Conservation (phyloP, 495 filamentous ascomycete genomes). For the Aspergillus panamensis region DNA sequence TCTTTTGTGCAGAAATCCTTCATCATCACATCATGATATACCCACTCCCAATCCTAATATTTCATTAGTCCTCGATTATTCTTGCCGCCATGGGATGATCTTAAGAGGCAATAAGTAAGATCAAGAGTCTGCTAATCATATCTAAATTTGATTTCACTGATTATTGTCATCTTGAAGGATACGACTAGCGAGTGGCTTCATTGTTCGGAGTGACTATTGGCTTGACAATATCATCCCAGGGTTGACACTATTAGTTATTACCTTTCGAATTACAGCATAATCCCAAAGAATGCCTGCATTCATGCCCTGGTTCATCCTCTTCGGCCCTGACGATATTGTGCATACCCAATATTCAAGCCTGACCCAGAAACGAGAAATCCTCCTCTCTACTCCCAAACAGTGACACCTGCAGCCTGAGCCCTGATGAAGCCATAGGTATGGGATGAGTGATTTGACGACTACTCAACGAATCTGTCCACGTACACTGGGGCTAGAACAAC, state of each 20-base stretch:
- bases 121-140: neutral
- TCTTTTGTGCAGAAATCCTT: neutral
- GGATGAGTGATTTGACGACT: neutral
- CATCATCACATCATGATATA: neutral
- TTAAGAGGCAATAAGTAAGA: neutral
- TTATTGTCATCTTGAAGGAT: neutral
- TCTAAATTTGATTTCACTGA: neutral
- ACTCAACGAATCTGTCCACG: constrained; percentile 1
- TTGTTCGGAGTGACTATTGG: too few species aligned
- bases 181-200: too few species aligned
- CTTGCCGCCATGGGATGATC: neutral
- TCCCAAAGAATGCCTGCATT: too few species aligned
- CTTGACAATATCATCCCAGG: too few species aligned
- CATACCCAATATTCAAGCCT: too few species aligned
- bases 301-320: too few species aligned
- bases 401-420: neutral
- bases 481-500: neutral
- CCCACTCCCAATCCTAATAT: neutral
- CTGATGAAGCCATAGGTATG: neutral
- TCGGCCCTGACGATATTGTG: too few species aligned
- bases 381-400: neutral
- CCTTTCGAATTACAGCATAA: too few species aligned
- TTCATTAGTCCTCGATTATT: too few species aligned
- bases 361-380: neutral
- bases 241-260: too few species aligned